phyloP scores from a whole-genome alignment of 768 basidiomycete species.

The Lyophyllum shimeji region DNA sequence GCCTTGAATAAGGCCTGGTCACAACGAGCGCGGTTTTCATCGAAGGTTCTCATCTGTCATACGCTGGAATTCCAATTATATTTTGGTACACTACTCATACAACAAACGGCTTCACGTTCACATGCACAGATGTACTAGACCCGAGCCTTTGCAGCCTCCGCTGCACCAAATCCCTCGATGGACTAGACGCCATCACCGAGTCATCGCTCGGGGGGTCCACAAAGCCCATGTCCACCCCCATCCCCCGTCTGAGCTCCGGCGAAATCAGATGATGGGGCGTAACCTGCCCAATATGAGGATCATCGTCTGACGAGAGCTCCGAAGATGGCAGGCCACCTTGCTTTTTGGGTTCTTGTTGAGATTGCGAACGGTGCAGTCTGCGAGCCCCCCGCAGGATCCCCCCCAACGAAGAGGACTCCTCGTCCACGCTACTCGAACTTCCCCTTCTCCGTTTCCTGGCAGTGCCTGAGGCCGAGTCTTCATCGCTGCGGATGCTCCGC shows the following conservation, averaged over 20 bases:
- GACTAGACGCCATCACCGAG: slow-evolving; percentile 42
- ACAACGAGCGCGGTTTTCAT: too few species aligned
- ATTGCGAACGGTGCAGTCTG: neutral
- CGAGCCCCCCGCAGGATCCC: neutral
- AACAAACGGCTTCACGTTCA: slow-evolving; percentile 12
- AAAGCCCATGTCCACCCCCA: slow-evolving; percentile 18
- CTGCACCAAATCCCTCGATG: slow-evolving; percentile 42
- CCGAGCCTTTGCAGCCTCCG: slow-evolving; percentile 37
- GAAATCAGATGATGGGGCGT: slow-evolving; percentile 71
- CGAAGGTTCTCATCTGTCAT: too few species aligned
- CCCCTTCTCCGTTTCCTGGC: slow-evolving; percentile 14
- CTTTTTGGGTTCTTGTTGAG: neutral
- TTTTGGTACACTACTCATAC: slow-evolving; percentile 1
- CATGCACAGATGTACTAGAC: slow-evolving; percentile 12
- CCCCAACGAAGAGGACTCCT: neutral
- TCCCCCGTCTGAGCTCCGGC: slow-evolving; percentile 46
- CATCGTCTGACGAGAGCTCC: slow-evolving; percentile 60
- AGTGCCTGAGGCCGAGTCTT: neutral
- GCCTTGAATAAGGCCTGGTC: too few species aligned
- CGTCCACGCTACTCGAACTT: slow-evolving; percentile 1
- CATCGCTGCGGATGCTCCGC: neutral
- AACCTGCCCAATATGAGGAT: slow-evolving; percentile 61
- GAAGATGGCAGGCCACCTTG: slow-evolving; percentile 6
- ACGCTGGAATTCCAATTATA: neutral
- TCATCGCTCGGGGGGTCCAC: slow-evolving; percentile 48